Base-by-base conservation (phyloP, 176 grass and related monocot species). In the Hsuehochloa calcarea region DNA sequence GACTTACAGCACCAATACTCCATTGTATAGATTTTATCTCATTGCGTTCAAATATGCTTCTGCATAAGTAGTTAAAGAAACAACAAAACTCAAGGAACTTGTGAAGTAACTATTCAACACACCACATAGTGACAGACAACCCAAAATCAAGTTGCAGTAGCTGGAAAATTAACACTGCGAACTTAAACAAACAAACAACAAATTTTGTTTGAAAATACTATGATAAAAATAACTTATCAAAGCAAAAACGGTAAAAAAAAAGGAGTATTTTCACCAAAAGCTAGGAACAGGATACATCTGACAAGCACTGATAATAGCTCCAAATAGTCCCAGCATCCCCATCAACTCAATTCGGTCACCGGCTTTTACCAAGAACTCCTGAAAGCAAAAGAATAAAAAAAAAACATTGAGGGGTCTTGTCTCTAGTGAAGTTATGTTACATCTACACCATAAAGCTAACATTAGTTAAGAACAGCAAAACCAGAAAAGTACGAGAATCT, bases 291-390 rank as follows among this genome's bases (percentile, higher is more conserved):
- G 78, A 87, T 91, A 91, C 92, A 94, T 94, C 66, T 94, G 89
- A 82, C 63, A 84, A 74, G 80, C 84, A 79, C 92, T 91, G 79
- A 91, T 51, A 45, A 89, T 83, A 79, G 92, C 89, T 75, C 92
- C 92, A 69, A 94, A 94, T 34, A 89, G 65, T 26, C 92, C 92
- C 20, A 91, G 66, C 87, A 94, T 94, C 54, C 83, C 92, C 92
- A 94, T 94, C 80, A 94, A 70, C 80, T 94, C 89, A 84, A 94
- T 59, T 84, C 81, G 83, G 47, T 89, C 89, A 65, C 83, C 89
- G 46, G 63, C 80, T 67, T 87, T 94, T 39, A 91, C 92, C 1
- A 91, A 41, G 74, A 89, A 89, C 86, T 94, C 92, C 92, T 89
- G 80, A 39, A 82, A 80, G 46, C 15, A 68, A 88, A 89, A 75